Evolutionary conservation across 257 asterid genomes (phyloP).

Genomic region (Ajuga chamaepitys): DNA sequence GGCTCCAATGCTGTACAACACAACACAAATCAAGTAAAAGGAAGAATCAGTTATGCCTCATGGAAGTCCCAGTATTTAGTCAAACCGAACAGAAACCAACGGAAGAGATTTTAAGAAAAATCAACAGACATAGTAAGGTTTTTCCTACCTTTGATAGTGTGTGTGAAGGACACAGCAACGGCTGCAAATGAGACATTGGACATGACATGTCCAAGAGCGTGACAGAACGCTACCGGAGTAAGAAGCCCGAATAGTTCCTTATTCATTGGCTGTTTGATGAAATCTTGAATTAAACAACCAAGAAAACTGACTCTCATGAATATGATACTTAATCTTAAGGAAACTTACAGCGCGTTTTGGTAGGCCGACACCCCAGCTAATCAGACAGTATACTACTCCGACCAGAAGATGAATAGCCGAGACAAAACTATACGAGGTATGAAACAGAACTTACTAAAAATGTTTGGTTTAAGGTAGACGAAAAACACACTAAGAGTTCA

Average conservation of each 20-base stretch:
- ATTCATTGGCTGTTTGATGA: conserved; percentile 40
- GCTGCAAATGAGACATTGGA: conserved; percentile 62
- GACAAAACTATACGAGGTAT: conserved; percentile 32
- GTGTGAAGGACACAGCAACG: conserved; percentile 65
- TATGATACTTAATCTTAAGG: background rate
- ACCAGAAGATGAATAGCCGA: conserved; percentile 52
- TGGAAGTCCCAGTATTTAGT: background rate
- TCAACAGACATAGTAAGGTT: background rate
- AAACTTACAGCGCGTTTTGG: conserved; percentile 56
- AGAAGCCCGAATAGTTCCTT: conserved; percentile 42
- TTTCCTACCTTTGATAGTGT: conserved; percentile 48
- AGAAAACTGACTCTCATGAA: background rate
- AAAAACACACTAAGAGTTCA: background rate
- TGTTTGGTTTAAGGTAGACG: too few relatives aligned
- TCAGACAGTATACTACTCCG: conserved; percentile 49
- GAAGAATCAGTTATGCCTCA: background rate
- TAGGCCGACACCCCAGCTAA: conserved; percentile 47
- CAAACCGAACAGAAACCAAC: too few relatives aligned
- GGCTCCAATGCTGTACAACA: conserved; percentile 48
- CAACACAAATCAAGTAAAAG: background rate
- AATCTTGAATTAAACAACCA: conserved; percentile 1
- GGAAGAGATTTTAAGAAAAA: background rate
- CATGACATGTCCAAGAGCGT: conserved; percentile 65
- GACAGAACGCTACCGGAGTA: conserved; percentile 54
- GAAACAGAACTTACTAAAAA: background rate